phyloP scores from a whole-genome alignment of 768 basidiomycete species.

The Trametes coccinea region DNA sequence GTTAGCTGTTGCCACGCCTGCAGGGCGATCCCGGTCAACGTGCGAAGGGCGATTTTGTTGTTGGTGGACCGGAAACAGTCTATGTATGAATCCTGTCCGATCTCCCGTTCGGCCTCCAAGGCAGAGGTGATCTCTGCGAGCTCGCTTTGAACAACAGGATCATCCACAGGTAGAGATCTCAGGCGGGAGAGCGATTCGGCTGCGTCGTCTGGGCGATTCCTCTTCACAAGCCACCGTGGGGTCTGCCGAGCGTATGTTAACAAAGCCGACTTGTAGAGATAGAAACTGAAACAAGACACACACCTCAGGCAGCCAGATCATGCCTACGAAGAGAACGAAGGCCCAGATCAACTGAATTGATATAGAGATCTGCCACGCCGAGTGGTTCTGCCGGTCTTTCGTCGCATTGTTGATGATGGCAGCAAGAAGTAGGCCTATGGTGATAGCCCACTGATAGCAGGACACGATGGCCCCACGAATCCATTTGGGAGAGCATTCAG shows the following conservation, averaged over 20 bases:
- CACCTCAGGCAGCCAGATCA: constrained; percentile 65
- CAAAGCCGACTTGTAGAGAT: neutral
- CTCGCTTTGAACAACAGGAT: constrained; percentile 53
- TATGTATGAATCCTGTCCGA: constrained; percentile 61
- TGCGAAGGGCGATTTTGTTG: constrained; percentile 68
- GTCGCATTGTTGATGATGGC: constrained; percentile 41
- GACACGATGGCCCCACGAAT: constrained; percentile 35
- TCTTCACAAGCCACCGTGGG: constrained; percentile 77
- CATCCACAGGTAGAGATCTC: constrained; percentile 47
- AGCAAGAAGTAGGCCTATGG: constrained; percentile 73
- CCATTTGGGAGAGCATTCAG: constrained; percentile 64
- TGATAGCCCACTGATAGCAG: constrained; percentile 54
- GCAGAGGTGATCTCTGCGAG: constrained; percentile 55
- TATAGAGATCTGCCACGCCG: constrained; percentile 68
- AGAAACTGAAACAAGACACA: constrained; percentile 5
- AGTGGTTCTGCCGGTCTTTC: constrained; percentile 41
- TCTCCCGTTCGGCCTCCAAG: constrained; percentile 57
- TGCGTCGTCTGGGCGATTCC: constrained; percentile 59
- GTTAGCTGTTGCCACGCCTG: constrained; percentile 80
- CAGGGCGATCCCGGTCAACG: constrained; percentile 76
- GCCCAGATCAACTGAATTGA: constrained; percentile 80
- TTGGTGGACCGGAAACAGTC: constrained; percentile 56
- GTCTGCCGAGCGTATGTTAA: constrained; percentile 39
- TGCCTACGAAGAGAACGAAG: constrained; percentile 63
- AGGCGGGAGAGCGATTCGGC: constrained; percentile 60